phyloP scores from a whole-genome alignment of 139 green algal species.

The Diplosphaera chodatii region DNA sequence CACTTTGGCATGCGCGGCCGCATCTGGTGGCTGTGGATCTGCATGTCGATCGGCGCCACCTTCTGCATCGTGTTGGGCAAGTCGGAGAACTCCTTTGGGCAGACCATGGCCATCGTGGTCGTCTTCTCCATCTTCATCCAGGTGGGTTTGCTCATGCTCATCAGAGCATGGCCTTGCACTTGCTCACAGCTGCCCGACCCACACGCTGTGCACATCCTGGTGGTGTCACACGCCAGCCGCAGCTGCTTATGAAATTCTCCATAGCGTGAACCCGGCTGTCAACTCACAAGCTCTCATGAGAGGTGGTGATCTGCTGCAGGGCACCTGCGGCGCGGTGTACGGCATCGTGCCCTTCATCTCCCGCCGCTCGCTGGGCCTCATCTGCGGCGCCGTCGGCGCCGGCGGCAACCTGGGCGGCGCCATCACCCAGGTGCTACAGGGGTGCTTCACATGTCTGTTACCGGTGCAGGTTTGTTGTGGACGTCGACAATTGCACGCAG shows the following conservation, averaged over 20 bases:
- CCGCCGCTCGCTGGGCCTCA: conserved; percentile 70
- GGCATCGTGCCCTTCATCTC: conserved; percentile 87
- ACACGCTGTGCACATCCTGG: too few species aligned
- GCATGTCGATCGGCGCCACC: conserved; percentile 66
- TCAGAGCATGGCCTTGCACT: too few species aligned
- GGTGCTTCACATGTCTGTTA: too few species aligned
- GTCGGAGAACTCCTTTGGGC: conserved; percentile 41
- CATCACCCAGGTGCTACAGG: conserved; percentile 76
- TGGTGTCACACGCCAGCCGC: too few species aligned
- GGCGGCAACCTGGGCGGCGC: conserved; percentile 84
- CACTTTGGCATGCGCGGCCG: conserved; percentile 66
- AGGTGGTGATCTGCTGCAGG: too few species aligned
- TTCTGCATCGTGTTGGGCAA: conserved; percentile 75
- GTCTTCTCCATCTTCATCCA: conserved; percentile 81
- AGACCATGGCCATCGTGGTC: conserved; percentile 76
- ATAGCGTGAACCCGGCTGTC: too few species aligned
- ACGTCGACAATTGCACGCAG: too few species aligned
- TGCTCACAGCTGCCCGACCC: too few species aligned
- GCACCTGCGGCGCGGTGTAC: conserved; percentile 55
- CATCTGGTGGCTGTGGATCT: conserved; percentile 61
- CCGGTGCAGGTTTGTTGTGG: too few species aligned
- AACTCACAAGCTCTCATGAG: too few species aligned
- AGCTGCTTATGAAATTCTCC: too few species aligned
- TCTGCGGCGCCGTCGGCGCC: conserved; percentile 83
- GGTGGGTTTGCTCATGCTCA: too few species aligned